A percentile compares a stretch with the other conserved stretches of the same genome.
These are phyloP conservation scores for Salinomyces thailandicus DNA, from an alignment of 2,329 filamentous ascomycete species.

Conservation along the genomic window DNA sequence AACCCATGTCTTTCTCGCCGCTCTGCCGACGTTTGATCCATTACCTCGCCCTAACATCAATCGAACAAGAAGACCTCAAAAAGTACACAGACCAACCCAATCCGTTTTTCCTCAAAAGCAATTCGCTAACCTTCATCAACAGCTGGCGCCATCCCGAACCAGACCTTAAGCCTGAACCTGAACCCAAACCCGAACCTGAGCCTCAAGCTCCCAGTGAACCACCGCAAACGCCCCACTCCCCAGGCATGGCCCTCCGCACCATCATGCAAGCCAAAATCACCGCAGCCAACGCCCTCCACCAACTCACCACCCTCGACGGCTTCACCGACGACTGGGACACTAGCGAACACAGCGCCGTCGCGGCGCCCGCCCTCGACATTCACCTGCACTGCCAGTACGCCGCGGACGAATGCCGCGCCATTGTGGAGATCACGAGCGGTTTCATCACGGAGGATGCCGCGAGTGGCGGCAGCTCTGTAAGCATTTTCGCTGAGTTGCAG, in stretches of 20 bases:
- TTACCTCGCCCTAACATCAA: background rate
- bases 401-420: slow-evolving; percentile 2
- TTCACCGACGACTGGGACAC: slow-evolving; percentile 4
- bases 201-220: too few relatives aligned
- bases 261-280: slow-evolving; percentile 4
- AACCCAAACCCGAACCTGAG: too few relatives aligned
- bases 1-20: slow-evolving; percentile 2
- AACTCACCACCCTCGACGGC: slow-evolving; percentile 2
- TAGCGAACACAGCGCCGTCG: background rate
- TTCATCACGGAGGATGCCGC: slow-evolving; percentile 1
- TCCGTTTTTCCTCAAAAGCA: too few relatives aligned
- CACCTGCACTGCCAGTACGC: slow-evolving; percentile 2
- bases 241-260: slow-evolving; percentile 3
- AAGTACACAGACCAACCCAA: too few relatives aligned
- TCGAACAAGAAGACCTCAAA: too few relatives aligned
- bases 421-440: slow-evolving; percentile 1
- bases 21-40: background rate
- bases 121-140: too few relatives aligned
- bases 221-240: too few relatives aligned
- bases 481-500: slow-evolving; percentile 3
- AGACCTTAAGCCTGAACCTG: too few relatives aligned
- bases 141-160: too few relatives aligned
- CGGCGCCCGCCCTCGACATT: slow-evolving; percentile 1
- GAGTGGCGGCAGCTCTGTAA: background rate
- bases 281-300: slow-evolving; percentile 2